These are phyloP conservation scores for Colletotrichum musae DNA, from an alignment of 2,329 filamentous ascomycete genomes.

Conservation along the genomic window DNA sequence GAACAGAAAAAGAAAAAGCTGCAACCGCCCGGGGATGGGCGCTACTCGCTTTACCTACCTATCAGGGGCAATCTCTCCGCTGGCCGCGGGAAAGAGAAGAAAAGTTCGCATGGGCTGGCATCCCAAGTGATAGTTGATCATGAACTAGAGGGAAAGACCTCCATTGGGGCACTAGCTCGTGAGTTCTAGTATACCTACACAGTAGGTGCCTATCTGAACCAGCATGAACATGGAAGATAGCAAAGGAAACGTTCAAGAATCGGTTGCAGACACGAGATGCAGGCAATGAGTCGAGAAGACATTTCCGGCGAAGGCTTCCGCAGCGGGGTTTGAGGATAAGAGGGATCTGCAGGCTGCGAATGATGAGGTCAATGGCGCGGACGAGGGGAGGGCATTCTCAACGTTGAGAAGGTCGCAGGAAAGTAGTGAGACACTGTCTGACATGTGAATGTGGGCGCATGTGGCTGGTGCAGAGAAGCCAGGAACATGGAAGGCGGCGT, in stretches of 20 bases:
- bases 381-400: conserved; percentile 11
- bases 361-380: conserved; percentile 23
- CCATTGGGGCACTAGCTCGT: background rate
- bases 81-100: background rate
- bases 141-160: background rate
- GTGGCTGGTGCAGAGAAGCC: conserved; percentile 23
- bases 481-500: no score
- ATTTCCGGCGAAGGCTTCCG: no score
- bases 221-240: background rate
- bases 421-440: conserved; percentile 27
- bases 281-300: background rate
- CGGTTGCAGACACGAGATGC: conserved; percentile 8
- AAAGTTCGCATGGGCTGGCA: background rate
- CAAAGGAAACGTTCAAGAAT: background rate
- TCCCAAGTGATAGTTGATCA: conserved; percentile 2
- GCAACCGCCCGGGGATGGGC: conserved; percentile 4
- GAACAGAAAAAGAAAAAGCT: background rate
- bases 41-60: conserved; percentile 10
- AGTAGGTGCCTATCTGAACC: no score
- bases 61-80: conserved; percentile 24
- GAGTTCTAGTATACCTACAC: background rate
- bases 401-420: conserved; percentile 26
- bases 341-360: background rate
- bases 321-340: no score
- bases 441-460: conserved; percentile 38